These are phyloP conservation scores for Epichloe sylvatica DNA, from an alignment of 2,329 filamentous ascomycete species.

Conservation along the genomic window DNA sequence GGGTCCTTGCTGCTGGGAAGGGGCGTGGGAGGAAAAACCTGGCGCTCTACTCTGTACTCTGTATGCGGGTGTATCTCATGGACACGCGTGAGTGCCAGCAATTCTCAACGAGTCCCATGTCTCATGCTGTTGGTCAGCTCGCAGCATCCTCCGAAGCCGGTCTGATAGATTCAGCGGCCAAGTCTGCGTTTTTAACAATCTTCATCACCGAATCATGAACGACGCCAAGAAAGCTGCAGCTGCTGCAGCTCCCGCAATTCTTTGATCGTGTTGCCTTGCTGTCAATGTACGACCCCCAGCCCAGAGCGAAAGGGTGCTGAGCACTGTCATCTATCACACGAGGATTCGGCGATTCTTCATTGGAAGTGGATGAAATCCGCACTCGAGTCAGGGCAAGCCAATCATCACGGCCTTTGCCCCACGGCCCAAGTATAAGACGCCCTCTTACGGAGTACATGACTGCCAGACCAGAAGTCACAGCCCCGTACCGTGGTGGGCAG, in stretches of 20 bases:
- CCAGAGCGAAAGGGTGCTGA: conserved; percentile 44
- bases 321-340: conserved; percentile 47
- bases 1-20: conserved; percentile 18
- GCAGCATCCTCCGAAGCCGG: conserved; percentile 24
- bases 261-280: conserved; percentile 48
- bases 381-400: conserved; percentile 19
- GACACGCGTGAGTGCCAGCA: conserved; percentile 30
- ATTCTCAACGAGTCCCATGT: conserved; percentile 26
- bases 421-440: conserved; percentile 33
- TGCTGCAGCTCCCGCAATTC: conserved; percentile 23
- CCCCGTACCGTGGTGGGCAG: conserved; percentile 28
- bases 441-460: conserved; percentile 46
- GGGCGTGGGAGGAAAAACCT: conserved; percentile 14
- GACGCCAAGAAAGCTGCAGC: conserved; percentile 20
- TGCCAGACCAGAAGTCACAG: conserved; percentile 50
- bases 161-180: conserved; percentile 40
- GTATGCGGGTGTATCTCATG: conserved; percentile 32
- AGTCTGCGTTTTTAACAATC: conserved; percentile 41
- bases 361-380: conserved; percentile 51
- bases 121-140: conserved; percentile 19
- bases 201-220: conserved; percentile 42
- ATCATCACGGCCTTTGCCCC: conserved; percentile 33
- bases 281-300: conserved; percentile 41
- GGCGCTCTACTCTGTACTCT: conserved; percentile 8
- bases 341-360: conserved; percentile 51